Evolutionary conservation across 2,329 filamentous ascomycete species (phyloP), one percentile per base, ranked within the genome.

Genomic region (Colletotrichum musae): DNA sequence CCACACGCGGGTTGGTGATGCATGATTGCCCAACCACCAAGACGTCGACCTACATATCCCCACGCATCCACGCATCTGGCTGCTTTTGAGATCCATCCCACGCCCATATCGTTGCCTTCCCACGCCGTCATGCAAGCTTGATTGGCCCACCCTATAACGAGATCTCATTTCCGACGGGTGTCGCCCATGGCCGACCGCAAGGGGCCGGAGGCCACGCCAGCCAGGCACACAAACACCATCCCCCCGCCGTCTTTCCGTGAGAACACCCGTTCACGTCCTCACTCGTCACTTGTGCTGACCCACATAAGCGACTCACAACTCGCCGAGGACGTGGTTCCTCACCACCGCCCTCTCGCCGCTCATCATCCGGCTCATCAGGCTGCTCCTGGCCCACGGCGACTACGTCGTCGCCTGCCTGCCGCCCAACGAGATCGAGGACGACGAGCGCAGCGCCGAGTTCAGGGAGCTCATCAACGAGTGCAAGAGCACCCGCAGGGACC

Each of bases 291-390:
- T 18, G 15, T 18, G 24, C 62, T 60, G 36, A 69, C 15, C 21
- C 69, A 72, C 76, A 66, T 74, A 81, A 89, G 88, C 89, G 71
- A 91, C 88, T 24, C 89, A 91, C 79, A 91, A 91, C 77, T 91
- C 89, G 39, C 94, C 95, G 58, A 92, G 95, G 76, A 94, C 95
- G 76, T 98, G 96, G 96, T 91, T 99, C 77, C 85, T 99, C 73
- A 97, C 95, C 12, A 92, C 93, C 68, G 93, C 94, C 41, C 89
- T 95, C 70, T 95, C 94, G 43, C 94, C 95, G 13, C 88, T 98
- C 72, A 92, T 92, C 62, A 92, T 97, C 70, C 92, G 93, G 53
- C 87, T 98, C 67, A 93, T 94, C 62, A 90, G 92, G 63, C 89
- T 94, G 74, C 87, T 97, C 51, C 91, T 98, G 56, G 89, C 90